Percentiles rank a stretch among this genome's conserved stretches.
phyloP scores from a whole-genome alignment of 2,329 filamentous ascomycete species.

The Neocatenulostroma microsporum region DNA sequence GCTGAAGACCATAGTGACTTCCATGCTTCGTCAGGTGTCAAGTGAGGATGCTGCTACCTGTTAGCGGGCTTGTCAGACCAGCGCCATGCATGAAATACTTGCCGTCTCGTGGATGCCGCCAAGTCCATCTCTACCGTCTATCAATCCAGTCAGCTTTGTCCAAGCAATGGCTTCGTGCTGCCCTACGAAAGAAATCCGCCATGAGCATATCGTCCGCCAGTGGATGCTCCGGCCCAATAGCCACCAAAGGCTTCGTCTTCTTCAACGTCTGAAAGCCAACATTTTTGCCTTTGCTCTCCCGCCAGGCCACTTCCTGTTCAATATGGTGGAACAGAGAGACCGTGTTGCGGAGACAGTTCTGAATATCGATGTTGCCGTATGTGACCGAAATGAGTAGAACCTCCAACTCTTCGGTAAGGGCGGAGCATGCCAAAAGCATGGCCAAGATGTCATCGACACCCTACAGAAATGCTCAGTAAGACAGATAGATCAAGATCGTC shows the following conservation, averaged over 20 bases:
- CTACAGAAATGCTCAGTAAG: slow-evolving; percentile 19
- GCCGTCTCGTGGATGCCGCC: slow-evolving; percentile 43
- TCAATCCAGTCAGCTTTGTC: too few species aligned
- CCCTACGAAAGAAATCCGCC: slow-evolving; percentile 70
- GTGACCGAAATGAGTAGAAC: slow-evolving; percentile 79
- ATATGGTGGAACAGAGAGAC: slow-evolving; percentile 87
- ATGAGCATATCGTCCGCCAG: slow-evolving; percentile 71
- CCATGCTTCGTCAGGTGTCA: slow-evolving; percentile 42
- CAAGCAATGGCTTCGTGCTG: too few species aligned
- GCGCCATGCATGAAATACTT: slow-evolving; percentile 8
- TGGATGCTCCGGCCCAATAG: slow-evolving; percentile 78
- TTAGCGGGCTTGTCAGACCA: background rate
- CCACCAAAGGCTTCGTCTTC: slow-evolving; percentile 62
- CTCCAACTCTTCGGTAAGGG: slow-evolving; percentile 75
- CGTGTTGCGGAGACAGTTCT: slow-evolving; percentile 79
- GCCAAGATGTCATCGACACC: slow-evolving; percentile 90
- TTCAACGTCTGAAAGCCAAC: slow-evolving; percentile 67
- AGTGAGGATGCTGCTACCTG: slow-evolving; percentile 37
- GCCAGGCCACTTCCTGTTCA: slow-evolving; percentile 81
- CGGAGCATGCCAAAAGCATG: slow-evolving; percentile 75
- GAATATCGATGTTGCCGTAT: slow-evolving; percentile 85
- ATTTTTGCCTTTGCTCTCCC: slow-evolving; percentile 57
- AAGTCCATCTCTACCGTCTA: slow-evolving; percentile 43
- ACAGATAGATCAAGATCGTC: background rate
- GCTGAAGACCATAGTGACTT: slow-evolving; percentile 36